phyloP scores from a whole-genome alignment of 305 asterid genomes.

The Salvia sclarea region DNA sequence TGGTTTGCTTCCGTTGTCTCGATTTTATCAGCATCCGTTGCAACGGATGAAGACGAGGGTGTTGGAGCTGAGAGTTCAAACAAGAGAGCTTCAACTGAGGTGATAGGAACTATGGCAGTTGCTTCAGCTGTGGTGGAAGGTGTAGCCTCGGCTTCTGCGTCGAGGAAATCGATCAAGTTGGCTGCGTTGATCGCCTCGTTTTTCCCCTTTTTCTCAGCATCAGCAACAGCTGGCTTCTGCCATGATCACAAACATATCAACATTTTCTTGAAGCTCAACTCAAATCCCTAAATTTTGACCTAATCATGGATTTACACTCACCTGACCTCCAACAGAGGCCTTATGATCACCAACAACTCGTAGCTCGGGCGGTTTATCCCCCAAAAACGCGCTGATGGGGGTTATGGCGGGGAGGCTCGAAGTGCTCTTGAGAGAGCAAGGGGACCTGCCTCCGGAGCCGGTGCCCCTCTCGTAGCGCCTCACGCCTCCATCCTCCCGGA shows the following conservation, averaged over 20 bases:
- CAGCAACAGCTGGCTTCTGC: slow-evolving; percentile 50
- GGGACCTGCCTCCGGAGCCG: slow-evolving; percentile 52
- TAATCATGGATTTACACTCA: slow-evolving; percentile 24
- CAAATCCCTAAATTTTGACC: background rate
- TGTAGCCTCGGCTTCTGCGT: slow-evolving; percentile 47
- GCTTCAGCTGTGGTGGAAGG: slow-evolving; percentile 49
- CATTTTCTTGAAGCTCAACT: background rate
- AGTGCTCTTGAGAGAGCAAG: slow-evolving; percentile 37
- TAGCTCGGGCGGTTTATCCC: slow-evolving; percentile 42
- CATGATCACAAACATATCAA: background rate
- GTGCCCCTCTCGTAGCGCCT: slow-evolving; percentile 47
- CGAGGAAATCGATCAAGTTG: slow-evolving; percentile 76
- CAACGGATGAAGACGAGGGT: slow-evolving; percentile 37
- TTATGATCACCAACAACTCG: slow-evolving; percentile 24
- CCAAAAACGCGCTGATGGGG: slow-evolving; percentile 44
- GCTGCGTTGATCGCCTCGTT: slow-evolving; percentile 29
- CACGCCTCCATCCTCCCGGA: slow-evolving; percentile 66
- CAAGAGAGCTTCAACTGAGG: slow-evolving; percentile 57
- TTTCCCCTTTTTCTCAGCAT: slow-evolving; percentile 30
- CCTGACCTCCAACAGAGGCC: slow-evolving; percentile 46
- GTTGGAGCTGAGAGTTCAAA: slow-evolving; percentile 51
- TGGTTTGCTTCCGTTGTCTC: slow-evolving; percentile 28
- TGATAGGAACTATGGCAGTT: slow-evolving; percentile 36
- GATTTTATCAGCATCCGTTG: slow-evolving; percentile 25
- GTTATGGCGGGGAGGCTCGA: slow-evolving; percentile 38